A percentile compares a stretch with the other conserved stretches of the same genome.
Conservation (phyloP, 768 basidiomycete species). For the Candolleomyces eurysporus region DNA sequence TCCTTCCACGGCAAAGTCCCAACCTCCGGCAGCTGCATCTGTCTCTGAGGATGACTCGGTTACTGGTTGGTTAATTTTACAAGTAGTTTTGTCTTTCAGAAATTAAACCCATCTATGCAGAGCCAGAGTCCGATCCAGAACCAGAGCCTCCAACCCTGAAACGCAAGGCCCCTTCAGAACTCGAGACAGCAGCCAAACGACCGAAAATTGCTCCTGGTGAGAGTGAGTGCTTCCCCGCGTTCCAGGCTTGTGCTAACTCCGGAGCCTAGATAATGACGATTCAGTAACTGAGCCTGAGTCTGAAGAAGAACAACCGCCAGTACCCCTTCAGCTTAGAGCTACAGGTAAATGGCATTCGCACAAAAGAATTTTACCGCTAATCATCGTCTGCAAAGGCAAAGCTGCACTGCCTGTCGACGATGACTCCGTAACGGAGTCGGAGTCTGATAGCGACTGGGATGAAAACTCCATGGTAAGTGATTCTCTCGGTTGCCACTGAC, state of each 20-base stretch:
- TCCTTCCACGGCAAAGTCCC: background rate
- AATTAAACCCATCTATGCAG: background rate
- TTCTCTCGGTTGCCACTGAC: background rate
- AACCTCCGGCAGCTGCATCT: constrained; percentile 2
- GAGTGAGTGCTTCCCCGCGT: background rate
- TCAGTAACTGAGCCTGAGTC: constrained; percentile 35
- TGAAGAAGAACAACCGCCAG: constrained; percentile 12
- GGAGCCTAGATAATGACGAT: constrained; percentile 13
- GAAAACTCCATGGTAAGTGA: background rate
- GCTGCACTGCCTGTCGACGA: constrained; percentile 2
- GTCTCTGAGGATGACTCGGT: constrained; percentile 7
- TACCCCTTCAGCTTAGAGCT: background rate
- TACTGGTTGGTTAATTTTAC: background rate
- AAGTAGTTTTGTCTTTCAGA: background rate
- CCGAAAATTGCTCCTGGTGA: background rate
- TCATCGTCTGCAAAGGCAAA: background rate
- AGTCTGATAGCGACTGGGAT: constrained; percentile 23
- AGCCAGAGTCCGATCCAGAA: constrained; percentile 7
- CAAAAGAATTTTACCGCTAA: background rate
- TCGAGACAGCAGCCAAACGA: background rate
- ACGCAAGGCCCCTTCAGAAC: background rate
- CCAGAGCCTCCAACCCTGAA: background rate
- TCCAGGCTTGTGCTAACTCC: background rate
- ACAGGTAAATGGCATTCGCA: background rate
- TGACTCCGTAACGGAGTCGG: constrained; percentile 45